Base-by-base conservation (phyloP, 441 rosid species). In the Corymbia citriodora region DNA sequence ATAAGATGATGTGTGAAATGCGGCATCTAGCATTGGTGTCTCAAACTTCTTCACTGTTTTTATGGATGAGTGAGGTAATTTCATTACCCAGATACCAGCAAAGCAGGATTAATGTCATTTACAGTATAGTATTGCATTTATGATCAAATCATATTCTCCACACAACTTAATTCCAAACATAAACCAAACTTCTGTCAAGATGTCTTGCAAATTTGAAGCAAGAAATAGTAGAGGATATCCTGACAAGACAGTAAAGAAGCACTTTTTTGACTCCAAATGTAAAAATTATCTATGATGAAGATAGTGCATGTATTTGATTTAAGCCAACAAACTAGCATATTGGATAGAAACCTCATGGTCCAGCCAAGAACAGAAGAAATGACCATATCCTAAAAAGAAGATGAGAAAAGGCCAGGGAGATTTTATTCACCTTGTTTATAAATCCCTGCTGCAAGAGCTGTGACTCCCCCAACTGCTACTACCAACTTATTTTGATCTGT, bases 401-500 rank as follows among this genome's bases (percentile, higher is more conserved):
- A 88, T 45, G n/a, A 14, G 19, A 9, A 88, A 90, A 40, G 70
- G 54, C 88, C 59, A 63, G 72, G 68, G 68, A 21, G 21, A 88
- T 55, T 72, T 86, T 9, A 25, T 91, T 92, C 93, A 97, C 99
- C 99, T 94, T 59, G 99, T 98, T 87, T 97, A 92, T 98, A 98
- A 90, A 98, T 91, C 55, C 99, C 99, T 25, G 99, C 99, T 53
- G 99, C 99, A 54, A 97, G 97, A 90, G 99, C 99, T 29, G 99
- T 98, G 40, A 94, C 94, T 85, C 99, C 99, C 48, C 99, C 99
- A 91, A 98, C 98, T 90, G 96, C 98, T 87, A 96, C 98, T 91
- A 98, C 93, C 93, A 98, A 90, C 95, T 98, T 98, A 91, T 97
- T 96, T 91, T 97, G 99, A 93, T 97, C 99, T 0, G 99, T 98